These are phyloP conservation scores for Marchantia paleacea DNA, from an alignment of 225 moss, liverwort and hornwort genomes.

Conservation along the genomic window DNA sequence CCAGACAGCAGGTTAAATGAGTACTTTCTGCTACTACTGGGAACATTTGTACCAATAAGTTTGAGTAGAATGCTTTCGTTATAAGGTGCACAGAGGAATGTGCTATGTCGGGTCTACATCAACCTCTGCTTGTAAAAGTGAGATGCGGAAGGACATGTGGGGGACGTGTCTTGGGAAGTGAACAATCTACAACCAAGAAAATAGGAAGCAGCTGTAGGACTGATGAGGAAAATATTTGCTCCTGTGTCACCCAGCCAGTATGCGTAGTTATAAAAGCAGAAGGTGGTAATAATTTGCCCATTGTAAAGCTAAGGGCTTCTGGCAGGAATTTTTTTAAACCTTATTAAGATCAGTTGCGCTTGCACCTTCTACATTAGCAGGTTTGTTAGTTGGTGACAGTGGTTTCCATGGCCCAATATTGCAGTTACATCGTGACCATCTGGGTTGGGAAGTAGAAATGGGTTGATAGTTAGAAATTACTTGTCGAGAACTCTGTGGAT, in stretches of 20 bases:
- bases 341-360: slow-evolving; percentile 25
- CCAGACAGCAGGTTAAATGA: slow-evolving; percentile 11
- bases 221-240: slow-evolving; percentile 29
- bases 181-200: slow-evolving; percentile 19
- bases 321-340: slow-evolving; percentile 27
- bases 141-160: slow-evolving; percentile 19
- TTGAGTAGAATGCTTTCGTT: slow-evolving; percentile 6
- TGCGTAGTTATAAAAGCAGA: slow-evolving; percentile 29
- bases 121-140: slow-evolving; percentile 21
- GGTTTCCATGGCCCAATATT: slow-evolving; percentile 5
- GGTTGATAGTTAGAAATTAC: slow-evolving; percentile 12
- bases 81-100: slow-evolving; percentile 15
- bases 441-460: slow-evolving; percentile 14
- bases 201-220: slow-evolving; percentile 31
- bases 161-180: slow-evolving; percentile 17
- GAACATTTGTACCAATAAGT: slow-evolving; percentile 29
- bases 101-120: slow-evolving; percentile 21
- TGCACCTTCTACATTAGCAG: slow-evolving; percentile 22
- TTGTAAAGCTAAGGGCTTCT: slow-evolving; percentile 42
- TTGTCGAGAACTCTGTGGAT: slow-evolving; percentile 14
- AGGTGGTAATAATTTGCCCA: slow-evolving; percentile 43
- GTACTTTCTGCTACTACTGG: slow-evolving; percentile 13
- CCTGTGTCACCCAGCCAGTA: slow-evolving; percentile 30
- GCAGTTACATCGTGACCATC: slow-evolving; percentile 10
- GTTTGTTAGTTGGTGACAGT: slow-evolving; percentile 16